Evolutionary conservation across 768 basidiomycete genomes (phyloP), one percentile per base, ranked within the genome.

Genomic region (Mycena rosella): DNA sequence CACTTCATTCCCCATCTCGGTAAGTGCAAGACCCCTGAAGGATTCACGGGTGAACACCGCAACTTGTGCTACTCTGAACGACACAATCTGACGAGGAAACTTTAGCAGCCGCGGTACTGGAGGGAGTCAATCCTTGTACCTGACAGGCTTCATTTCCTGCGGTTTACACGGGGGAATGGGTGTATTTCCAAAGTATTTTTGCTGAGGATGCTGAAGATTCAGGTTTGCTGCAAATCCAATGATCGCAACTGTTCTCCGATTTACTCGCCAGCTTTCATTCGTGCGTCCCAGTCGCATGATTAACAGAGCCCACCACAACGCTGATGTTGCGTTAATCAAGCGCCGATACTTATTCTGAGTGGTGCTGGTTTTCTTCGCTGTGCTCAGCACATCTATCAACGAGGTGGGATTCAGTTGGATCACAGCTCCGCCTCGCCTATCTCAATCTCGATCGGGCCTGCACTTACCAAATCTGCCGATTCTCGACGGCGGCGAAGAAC

Each of bases 361-460:
- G n/a, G n/a, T n/a, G n/a, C 13, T 34, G 30, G 22, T 42, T 17
- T 45, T 14, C n/a, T 38, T 54, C 49, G 51, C 65, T 66, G 52
- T 66, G 65, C 58, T 15, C n/a, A n/a, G n/a, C n/a, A 40, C 18
- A 55, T 30, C 57, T 53, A 59, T 53, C 65, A 65, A 36, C 42
- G 51, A n/a, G n/a, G n/a, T n/a, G 38, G 58, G 66, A 67, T 57
- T 52, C 15, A 56, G 49, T 22, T 54, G 14, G 3, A 67, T 67
- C 60, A n/a, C n/a, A 38, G 38, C 67, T 14, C 66, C 26, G 66
- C 67, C 67, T 63, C 61, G 45, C 6, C 40, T 67, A 61, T 67
- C 66, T 0, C 66, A 44, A 48, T 57, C 60, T 62, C 57, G 66
- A 67, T 67, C 49, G 42, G 44, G 54, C 47, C 48, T 67, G 66